phyloP scores from a whole-genome alignment of 169 alveolate genomes.

The Plasmodium relictum region DNA sequence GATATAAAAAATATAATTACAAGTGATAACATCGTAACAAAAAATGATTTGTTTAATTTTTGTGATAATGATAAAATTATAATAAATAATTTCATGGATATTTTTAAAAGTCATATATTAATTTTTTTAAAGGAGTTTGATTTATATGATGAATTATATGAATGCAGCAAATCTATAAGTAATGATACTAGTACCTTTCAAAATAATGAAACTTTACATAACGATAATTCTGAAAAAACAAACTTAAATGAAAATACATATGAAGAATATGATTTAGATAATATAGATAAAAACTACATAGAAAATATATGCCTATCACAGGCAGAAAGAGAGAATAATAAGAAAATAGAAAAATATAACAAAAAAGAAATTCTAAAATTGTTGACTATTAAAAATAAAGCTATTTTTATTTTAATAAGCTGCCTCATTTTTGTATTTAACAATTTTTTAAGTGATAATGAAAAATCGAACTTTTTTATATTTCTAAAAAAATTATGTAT shows the following conservation, averaged over 20 bases:
- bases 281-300: conserved; percentile 64
- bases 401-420: conserved; percentile 43
- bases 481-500: conserved; percentile 48
- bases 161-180: not conserved
- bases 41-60: conserved; percentile 8
- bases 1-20: conserved; percentile 23
- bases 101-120: conserved; percentile 59
- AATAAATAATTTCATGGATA: conserved; percentile 70
- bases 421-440: conserved; percentile 55
- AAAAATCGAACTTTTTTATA: conserved; percentile 28
- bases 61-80: conserved; percentile 29
- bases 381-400: conserved; percentile 32
- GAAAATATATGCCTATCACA: conserved; percentile 65
- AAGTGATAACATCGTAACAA: conserved; percentile 6
- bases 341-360: conserved; percentile 38
- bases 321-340: conserved; percentile 65
- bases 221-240: not conserved
- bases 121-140: conserved; percentile 34
- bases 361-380: conserved; percentile 61
- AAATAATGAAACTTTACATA: conserved; percentile 5
- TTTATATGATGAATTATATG: not conserved
- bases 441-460: conserved; percentile 57
- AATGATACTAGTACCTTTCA: not conserved
- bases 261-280: conserved; percentile 35
- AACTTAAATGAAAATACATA: conserved; percentile 6